These are phyloP conservation scores for Nidula niveotomentosa DNA, from an alignment of 1,284 basidiomycete species.

Conservation along the genomic window DNA sequence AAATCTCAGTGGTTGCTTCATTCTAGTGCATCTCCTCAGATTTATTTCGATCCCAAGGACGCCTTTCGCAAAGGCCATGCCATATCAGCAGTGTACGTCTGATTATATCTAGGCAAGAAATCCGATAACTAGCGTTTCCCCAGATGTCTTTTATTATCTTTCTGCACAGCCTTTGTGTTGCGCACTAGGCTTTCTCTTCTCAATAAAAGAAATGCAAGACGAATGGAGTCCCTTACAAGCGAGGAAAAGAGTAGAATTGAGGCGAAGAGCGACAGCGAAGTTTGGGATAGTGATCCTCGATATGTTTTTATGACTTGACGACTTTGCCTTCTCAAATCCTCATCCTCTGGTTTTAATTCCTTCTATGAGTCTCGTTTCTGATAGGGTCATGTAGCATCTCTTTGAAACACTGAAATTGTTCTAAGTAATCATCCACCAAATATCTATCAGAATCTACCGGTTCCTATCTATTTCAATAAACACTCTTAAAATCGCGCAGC, in stretches of 20 bases:
- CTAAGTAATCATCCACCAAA: too few relatives aligned
- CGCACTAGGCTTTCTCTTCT: slow-evolving; percentile 36
- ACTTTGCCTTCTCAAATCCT: neutral
- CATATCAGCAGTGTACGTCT: slow-evolving; percentile 44
- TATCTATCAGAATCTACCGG: too few relatives aligned
- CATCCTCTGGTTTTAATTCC: too few relatives aligned
- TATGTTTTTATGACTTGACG: slow-evolving; percentile 43
- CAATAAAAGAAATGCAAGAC: slow-evolving; percentile 35
- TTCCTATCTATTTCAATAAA: too few relatives aligned
- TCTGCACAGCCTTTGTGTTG: slow-evolving; percentile 36
- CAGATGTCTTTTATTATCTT: slow-evolving; percentile 42
- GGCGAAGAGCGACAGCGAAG: slow-evolving; percentile 24
- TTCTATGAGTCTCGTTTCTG: too few relatives aligned
- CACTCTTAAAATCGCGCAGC: too few relatives aligned
- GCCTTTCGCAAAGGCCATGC: slow-evolving; percentile 51
- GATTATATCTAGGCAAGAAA: neutral
- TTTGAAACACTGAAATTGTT: too few relatives aligned
- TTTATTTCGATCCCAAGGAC: slow-evolving; percentile 53
- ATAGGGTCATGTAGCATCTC: too few relatives aligned
- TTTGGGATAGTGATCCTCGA: slow-evolving; percentile 45
- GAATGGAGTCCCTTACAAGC: slow-evolving; percentile 19
- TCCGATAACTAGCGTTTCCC: neutral
- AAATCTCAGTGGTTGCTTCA: slow-evolving; percentile 1
- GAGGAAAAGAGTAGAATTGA: slow-evolving; percentile 25
- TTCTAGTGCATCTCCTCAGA: slow-evolving; percentile 51